These are phyloP conservation scores for Tetrahymena thermophila DNA, from an alignment of 73 alveolate genomes.

Conservation along the genomic window DNA sequence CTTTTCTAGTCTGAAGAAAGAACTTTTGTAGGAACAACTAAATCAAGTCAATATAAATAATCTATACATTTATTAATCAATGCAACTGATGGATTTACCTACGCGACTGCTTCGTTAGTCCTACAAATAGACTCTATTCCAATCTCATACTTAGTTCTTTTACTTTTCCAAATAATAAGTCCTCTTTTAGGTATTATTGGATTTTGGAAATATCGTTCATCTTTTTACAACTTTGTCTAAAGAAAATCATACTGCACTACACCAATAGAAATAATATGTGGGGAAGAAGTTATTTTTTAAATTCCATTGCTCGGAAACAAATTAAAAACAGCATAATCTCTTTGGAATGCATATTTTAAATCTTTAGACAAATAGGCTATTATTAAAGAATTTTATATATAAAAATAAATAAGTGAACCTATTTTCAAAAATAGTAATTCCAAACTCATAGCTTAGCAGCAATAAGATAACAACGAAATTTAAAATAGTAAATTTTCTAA, in stretches of 20 bases:
- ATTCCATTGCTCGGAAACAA: not conserved
- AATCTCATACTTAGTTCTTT: not conserved
- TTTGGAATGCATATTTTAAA: not conserved
- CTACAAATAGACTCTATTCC: not conserved
- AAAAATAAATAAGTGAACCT: too few relatives aligned
- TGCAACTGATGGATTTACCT: not conserved
- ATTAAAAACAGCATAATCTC: not conserved
- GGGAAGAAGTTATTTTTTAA: not conserved
- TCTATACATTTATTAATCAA: not conserved
- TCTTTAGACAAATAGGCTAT: not conserved
- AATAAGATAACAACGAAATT: not conserved
- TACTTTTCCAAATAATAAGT: not conserved
- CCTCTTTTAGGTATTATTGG: not conserved
- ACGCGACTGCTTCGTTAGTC: not conserved
- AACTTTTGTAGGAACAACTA: not conserved
- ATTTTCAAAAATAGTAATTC: too few relatives aligned
- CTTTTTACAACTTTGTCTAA: not conserved
- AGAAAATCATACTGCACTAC: not conserved
- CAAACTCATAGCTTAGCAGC: not conserved
- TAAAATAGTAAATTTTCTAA: not conserved
- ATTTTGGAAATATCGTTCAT: not conserved
- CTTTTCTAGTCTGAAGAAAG: not conserved
- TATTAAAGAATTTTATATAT: not conserved
- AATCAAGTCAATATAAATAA: not conserved
- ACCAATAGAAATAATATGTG: not conserved